phyloP scores from a whole-genome alignment of 805 yeast species.

The Candida nonsorbophila region DNA sequence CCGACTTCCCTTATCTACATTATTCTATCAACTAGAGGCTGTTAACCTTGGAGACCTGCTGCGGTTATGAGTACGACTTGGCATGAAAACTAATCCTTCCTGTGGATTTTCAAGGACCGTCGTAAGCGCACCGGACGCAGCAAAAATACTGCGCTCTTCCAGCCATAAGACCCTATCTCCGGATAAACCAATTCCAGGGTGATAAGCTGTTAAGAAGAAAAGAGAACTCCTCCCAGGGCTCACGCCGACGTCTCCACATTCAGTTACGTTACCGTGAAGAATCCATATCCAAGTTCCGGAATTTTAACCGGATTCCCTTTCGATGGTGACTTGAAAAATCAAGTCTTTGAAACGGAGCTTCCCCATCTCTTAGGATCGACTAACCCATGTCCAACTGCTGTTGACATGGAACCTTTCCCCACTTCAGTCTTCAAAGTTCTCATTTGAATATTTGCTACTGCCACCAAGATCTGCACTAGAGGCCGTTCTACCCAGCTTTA shows the following conservation, averaged over 20 bases:
- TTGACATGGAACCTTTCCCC: slow-evolving; percentile 40
- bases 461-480: slow-evolving; percentile 40
- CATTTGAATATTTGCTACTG: slow-evolving; percentile 28
- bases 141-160: slow-evolving; percentile 34
- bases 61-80: slow-evolving; percentile 42
- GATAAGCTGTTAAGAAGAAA: slow-evolving; percentile 37
- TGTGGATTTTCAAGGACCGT: slow-evolving; percentile 38
- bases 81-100: slow-evolving; percentile 35
- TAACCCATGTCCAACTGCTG: slow-evolving; percentile 39
- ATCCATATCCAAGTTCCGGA: slow-evolving; percentile 41
- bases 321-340: slow-evolving; percentile 31
- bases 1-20: slow-evolving; percentile 42
- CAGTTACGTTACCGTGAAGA: slow-evolving; percentile 38
- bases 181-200: slow-evolving; percentile 39
- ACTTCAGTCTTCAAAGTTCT: slow-evolving; percentile 39
- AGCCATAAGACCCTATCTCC: slow-evolving; percentile 35
- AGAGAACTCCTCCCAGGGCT: slow-evolving; percentile 41
- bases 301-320: slow-evolving; percentile 41
- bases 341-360: slow-evolving; percentile 32
- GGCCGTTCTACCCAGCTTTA: slow-evolving; percentile 33
- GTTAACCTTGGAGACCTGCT: slow-evolving; percentile 44
- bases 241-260: slow-evolving; percentile 37
- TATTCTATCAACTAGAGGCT: slow-evolving; percentile 41
- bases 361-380: slow-evolving; percentile 40
- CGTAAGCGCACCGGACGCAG: slow-evolving; percentile 36